These are phyloP conservation scores for Fomitopsis palustris DNA, from an alignment of 1,284 basidiomycete genomes.

Conservation along the genomic window DNA sequence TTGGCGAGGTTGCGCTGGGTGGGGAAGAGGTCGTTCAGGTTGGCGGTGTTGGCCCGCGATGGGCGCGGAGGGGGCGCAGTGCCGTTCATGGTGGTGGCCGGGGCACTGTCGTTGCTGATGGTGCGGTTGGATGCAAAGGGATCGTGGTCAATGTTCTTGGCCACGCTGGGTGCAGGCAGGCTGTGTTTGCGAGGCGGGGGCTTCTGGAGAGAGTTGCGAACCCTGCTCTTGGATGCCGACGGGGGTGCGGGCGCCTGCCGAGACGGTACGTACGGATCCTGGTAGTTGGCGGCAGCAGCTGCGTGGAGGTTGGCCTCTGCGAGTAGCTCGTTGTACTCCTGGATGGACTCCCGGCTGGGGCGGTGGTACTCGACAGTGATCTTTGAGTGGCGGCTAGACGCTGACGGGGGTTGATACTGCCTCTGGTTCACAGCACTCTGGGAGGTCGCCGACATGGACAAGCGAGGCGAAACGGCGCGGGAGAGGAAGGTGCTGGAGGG, in stretches of 20 bases:
- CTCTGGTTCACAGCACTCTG: constrained; percentile 38
- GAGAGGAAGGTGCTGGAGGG: not conserved
- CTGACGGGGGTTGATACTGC: constrained; percentile 24
- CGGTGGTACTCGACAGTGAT: constrained; percentile 73
- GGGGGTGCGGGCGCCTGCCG: constrained; percentile 55
- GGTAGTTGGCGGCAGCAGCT: constrained; percentile 44
- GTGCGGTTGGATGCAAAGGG: constrained; percentile 51
- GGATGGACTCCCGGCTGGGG: constrained; percentile 56
- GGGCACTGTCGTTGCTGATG: constrained; percentile 24
- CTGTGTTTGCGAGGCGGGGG: constrained; percentile 50
- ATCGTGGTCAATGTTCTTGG: constrained; percentile 44
- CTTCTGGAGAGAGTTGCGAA: constrained; percentile 59
- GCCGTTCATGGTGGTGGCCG: constrained; percentile 30
- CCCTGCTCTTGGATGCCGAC: constrained; percentile 26
- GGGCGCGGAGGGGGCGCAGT: constrained; percentile 66
- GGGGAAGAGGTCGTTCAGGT: constrained; percentile 67
- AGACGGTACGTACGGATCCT: constrained; percentile 44
- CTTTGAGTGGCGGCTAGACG: constrained; percentile 53
- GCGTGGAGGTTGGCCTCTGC: constrained; percentile 57
- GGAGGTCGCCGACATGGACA: constrained; percentile 25
- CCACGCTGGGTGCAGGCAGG: constrained; percentile 30
- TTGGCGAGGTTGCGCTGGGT: constrained; percentile 30
- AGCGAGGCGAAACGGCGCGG: not conserved
- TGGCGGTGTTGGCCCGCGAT: constrained; percentile 78
- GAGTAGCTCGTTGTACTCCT: constrained; percentile 70